Evolutionary conservation across 192 early-diverging fungal genomes (phyloP).

Genomic region (Gaertneriomyces semiglobifer): DNA sequence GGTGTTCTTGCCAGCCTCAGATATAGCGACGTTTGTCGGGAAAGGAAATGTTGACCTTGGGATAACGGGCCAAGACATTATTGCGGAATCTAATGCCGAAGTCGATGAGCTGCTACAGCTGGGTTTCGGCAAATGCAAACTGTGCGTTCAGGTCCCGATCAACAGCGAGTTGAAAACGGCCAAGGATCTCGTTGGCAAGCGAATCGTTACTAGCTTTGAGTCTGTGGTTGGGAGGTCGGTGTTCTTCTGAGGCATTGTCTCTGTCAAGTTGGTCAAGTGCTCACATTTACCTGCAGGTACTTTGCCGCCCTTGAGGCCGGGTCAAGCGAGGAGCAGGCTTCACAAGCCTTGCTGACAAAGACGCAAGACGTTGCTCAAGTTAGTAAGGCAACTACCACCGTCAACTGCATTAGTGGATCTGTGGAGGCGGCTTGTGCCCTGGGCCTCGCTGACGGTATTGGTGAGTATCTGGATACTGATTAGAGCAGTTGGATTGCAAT

Average conservation of each 20-base stretch:
- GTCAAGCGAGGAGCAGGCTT: slow-evolving; percentile 19
- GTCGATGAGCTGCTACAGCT: slow-evolving; percentile 59
- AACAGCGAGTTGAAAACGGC: slow-evolving; percentile 44
- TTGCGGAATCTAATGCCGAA: slow-evolving; percentile 72
- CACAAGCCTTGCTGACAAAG: slow-evolving; percentile 4
- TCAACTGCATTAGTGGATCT: slow-evolving; percentile 86
- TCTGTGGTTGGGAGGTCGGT: slow-evolving; percentile 49
- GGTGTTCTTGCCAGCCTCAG: slow-evolving; percentile 91
- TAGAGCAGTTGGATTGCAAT: not conserved
- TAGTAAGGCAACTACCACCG: slow-evolving; percentile 67
- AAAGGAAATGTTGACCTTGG: slow-evolving; percentile 95
- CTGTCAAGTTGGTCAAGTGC: not conserved
- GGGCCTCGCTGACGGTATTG: slow-evolving; percentile 94
- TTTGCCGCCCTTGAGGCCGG: slow-evolving; percentile 77
- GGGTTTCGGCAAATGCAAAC: slow-evolving; percentile 91
- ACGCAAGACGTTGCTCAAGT: slow-evolving; percentile 5
- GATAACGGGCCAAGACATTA: slow-evolving; percentile 96
- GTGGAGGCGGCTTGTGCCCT: slow-evolving; percentile 96
- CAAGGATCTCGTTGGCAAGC: slow-evolving; percentile 79
- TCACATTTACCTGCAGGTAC: slow-evolving; percentile 34
- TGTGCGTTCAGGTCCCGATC: slow-evolving; percentile 88
- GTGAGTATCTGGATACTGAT: slow-evolving; percentile 41
- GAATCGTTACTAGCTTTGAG: slow-evolving; percentile 91
- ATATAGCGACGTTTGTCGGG: slow-evolving; percentile 94
- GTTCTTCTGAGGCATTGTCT: too few relatives aligned